These are phyloP conservation scores for Boletus sp. DNA, from an alignment of 768 basidiomycete species.

Conservation along the genomic window DNA sequence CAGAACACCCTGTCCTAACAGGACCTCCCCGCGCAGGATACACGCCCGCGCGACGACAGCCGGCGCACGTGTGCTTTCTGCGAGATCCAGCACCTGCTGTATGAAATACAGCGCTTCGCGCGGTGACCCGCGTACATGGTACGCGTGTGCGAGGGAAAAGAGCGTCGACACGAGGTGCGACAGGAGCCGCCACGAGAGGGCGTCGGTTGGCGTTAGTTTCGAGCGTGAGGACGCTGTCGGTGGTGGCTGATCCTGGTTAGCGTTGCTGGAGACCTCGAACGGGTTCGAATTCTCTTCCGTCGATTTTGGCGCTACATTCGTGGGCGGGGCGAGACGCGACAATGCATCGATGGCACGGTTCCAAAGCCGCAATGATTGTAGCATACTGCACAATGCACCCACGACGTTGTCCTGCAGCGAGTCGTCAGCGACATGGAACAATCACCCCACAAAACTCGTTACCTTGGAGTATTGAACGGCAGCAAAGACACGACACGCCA, in stretches of 20 bases:
- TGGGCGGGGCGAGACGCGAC: constrained; percentile 50
- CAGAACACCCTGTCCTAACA: constrained; percentile 58
- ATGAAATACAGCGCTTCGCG: constrained; percentile 85
- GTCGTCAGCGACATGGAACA: not conserved
- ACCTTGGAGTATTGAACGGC: constrained; percentile 69
- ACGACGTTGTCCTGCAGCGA: constrained; percentile 55
- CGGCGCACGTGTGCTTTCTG: constrained; percentile 63
- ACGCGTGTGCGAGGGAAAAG: constrained; percentile 61
- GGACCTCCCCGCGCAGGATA: constrained; percentile 64
- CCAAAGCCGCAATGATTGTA: constrained; percentile 76
- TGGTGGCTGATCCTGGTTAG: constrained; percentile 28
- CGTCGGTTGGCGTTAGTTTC: constrained; percentile 39
- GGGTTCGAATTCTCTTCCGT: constrained; percentile 46
- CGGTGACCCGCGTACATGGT: constrained; percentile 72
- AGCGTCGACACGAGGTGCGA: constrained; percentile 66
- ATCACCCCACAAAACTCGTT: constrained; percentile 6
- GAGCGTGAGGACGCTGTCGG: constrained; percentile 10
- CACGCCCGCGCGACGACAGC: constrained; percentile 63
- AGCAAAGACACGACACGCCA: constrained; percentile 68
- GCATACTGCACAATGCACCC: constrained; percentile 51
- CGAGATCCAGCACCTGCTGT: constrained; percentile 71
- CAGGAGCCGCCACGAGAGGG: constrained; percentile 72
- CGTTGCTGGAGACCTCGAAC: constrained; percentile 45
- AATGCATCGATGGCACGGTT: constrained; percentile 74
- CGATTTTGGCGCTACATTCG: constrained; percentile 21